These are phyloP conservation scores for Aspergillus caelatus DNA, from an alignment of 2,329 filamentous ascomycete species.

Conservation along the genomic window DNA sequence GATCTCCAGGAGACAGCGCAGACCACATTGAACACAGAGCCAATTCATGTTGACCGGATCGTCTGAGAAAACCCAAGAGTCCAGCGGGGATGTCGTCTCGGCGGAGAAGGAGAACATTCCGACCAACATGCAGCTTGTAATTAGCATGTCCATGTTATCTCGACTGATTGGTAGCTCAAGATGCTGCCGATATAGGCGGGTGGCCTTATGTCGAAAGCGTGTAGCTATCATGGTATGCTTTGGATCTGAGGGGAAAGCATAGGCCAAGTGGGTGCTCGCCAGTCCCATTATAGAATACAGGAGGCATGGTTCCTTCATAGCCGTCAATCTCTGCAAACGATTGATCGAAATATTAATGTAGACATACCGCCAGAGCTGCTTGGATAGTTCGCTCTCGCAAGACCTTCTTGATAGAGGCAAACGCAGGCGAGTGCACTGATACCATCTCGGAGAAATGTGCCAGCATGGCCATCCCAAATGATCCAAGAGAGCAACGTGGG, in stretches of 20 bases:
- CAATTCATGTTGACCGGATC: background rate
- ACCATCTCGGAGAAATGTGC: background rate
- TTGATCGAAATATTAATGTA: no score
- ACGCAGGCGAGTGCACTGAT: background rate
- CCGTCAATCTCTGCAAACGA: no score
- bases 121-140: slow-evolving; percentile 2
- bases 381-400: background rate
- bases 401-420: background rate
- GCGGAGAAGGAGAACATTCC: slow-evolving; percentile 5
- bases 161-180: background rate
- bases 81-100: background rate
- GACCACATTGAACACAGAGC: background rate
- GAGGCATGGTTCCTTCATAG: background rate
- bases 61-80: slow-evolving; percentile 1
- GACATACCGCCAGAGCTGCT: background rate
- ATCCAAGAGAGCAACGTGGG: background rate
- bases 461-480: background rate
- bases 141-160: background rate
- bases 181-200: background rate
- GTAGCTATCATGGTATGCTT: background rate
- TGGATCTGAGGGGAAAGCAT: background rate
- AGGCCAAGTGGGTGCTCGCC: slow-evolving; percentile 3
- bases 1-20: background rate
- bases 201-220: background rate
- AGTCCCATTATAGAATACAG: slow-evolving; percentile 3